A percentile compares a stretch with the other conserved stretches of the same genome.
These are phyloP conservation scores for Talaromyces sp. DNA, from an alignment of 2,329 filamentous ascomycete genomes.

Conservation along the genomic window DNA sequence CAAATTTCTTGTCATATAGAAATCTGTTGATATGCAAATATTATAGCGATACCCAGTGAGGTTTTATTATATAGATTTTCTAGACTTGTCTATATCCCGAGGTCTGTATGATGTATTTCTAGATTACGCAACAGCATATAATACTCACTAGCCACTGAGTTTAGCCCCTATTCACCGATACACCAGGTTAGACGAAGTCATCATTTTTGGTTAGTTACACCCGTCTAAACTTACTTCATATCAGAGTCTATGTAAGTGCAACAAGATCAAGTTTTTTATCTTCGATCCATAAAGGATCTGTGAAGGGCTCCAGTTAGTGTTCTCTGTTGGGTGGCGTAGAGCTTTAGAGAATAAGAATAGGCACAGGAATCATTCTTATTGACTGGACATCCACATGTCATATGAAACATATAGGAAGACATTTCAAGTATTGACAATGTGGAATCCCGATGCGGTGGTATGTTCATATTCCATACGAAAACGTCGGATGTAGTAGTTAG, in stretches of 20 bases:
- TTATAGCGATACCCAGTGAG: not conserved
- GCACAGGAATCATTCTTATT: not conserved
- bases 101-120: not conserved
- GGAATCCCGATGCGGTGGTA: not conserved
- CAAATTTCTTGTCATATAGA: not conserved
- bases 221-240: no score
- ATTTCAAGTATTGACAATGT: not conserved
- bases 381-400: not conserved
- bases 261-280: not conserved
- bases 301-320: not conserved
- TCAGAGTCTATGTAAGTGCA: not conserved
- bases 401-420: not conserved
- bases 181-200: not conserved
- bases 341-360: not conserved
- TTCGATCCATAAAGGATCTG: not conserved
- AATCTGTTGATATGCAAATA: not conserved
- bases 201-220: not conserved
- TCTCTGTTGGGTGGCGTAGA: not conserved
- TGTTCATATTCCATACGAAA: not conserved
- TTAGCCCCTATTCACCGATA: not conserved
- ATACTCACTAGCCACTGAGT: not conserved
- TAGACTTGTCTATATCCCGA: not conserved
- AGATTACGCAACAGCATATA: not conserved
- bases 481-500: not conserved
- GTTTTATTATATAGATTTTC: not conserved